Evolutionary conservation across 192 early-diverging fungal species (phyloP).

Genomic region (Glomus cerebriforme): DNA sequence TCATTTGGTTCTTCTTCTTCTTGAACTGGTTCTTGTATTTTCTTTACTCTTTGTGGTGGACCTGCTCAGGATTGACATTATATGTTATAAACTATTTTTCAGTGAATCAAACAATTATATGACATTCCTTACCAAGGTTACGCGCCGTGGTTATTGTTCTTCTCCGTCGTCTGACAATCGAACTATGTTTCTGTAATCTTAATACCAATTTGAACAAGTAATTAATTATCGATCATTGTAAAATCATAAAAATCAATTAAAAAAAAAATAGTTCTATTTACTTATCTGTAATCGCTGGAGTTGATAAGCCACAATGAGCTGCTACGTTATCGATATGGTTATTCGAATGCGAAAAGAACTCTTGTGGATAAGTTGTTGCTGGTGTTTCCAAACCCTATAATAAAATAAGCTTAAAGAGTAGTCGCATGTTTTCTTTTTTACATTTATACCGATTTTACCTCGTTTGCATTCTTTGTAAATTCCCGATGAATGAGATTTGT

Average conservation of each 20-base stretch:
- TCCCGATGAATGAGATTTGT: background rate
- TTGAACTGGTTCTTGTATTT: background rate
- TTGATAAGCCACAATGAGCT: background rate
- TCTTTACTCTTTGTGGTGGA: constrained; percentile 10
- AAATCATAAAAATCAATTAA: background rate
- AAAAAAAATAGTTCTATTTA: background rate
- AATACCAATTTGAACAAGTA: background rate
- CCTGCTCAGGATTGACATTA: background rate
- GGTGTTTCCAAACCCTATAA: background rate
- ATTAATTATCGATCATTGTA: background rate
- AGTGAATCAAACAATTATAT: background rate
- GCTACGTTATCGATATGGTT: background rate
- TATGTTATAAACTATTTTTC: background rate
- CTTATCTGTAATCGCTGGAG: background rate
- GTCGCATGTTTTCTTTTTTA: background rate
- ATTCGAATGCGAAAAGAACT: background rate
- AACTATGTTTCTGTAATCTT: background rate
- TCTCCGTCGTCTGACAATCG: background rate
- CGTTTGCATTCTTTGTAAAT: background rate
- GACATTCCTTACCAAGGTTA: background rate
- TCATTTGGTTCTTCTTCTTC: background rate
- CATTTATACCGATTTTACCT: background rate
- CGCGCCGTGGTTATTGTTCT: background rate
- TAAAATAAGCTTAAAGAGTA: background rate
- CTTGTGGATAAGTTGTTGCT: background rate